These are phyloP conservation scores for Beauveria australis DNA, from an alignment of 2,329 filamentous ascomycete genomes.

Conservation along the genomic window DNA sequence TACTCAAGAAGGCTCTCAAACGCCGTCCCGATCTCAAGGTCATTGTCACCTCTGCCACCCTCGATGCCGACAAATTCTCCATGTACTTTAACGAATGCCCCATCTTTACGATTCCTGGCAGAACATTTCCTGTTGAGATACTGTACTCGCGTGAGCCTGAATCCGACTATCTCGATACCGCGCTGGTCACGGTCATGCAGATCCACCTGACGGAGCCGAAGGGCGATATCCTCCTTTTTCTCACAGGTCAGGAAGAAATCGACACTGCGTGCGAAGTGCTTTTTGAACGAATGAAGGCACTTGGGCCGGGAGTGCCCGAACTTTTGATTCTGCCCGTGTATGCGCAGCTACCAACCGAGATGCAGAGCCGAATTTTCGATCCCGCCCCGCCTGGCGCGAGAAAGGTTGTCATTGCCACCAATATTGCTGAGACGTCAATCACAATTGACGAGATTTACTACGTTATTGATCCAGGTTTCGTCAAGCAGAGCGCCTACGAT, in stretches of 20 bases:
- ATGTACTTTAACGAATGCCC: conserved; percentile 93
- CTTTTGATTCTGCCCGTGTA: conserved; percentile 94
- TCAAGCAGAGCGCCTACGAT: conserved; percentile 96
- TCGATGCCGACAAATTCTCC: conserved; percentile 96
- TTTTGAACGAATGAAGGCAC: conserved; percentile 89
- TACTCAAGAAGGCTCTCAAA: conserved; percentile 89
- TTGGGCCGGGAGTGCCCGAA: conserved; percentile 85
- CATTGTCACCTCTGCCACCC: conserved; percentile 91
- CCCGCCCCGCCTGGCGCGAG: conserved; percentile 76
- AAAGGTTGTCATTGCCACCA: conserved; percentile 96
- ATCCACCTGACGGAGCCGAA: conserved; percentile 89
- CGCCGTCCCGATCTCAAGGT: conserved; percentile 81
- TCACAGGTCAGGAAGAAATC: conserved; percentile 97
- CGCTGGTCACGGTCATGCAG: conserved; percentile 95
- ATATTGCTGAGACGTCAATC: conserved; percentile 96
- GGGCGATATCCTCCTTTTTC: conserved; percentile 92
- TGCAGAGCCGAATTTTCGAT: conserved; percentile 91
- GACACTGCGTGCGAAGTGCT: conserved; percentile 90
- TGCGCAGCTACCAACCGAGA: conserved; percentile 83
- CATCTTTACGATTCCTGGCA: conserved; percentile 91
- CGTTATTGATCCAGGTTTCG: conserved; percentile 93
- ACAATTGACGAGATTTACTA: conserved; percentile 98
- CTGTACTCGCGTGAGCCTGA: conserved; percentile 94
- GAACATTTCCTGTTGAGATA: conserved; percentile 92
- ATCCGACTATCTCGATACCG: conserved; percentile 88